Evolutionary conservation across 2,329 filamentous ascomycete genomes (phyloP), one percentile per base, ranked within the genome.

Genomic region (Didymellaceae sp.): DNA sequence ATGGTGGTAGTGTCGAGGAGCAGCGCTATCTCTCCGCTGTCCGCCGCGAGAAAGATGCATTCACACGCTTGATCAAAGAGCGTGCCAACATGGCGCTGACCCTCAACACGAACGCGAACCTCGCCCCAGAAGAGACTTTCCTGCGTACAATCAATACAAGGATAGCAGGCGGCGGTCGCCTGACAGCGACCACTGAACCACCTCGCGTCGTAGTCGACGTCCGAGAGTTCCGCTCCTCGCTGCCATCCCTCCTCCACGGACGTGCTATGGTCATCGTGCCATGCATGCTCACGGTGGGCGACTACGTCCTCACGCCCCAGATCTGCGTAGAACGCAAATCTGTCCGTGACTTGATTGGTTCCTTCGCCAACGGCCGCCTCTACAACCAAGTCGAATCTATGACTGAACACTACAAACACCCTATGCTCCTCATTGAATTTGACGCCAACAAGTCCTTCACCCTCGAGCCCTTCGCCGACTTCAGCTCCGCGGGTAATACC

Each of bases 401-500:
- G 93, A 88, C 95, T 52, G 86, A 90, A 70, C 87, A 97, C 76
- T 99, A 99, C 82, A 88, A 88, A 67, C 86, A 76, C 59, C 88
- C 91, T 0, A 90, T 97, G 84, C 85, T 99, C 6, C 84, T 99
- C 34, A 97, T 99, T 67, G 94, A 99, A 74, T 99, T 99, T 72
- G 92, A 97, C 71, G 89, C 96, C 70, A 93, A 96, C 77, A 97
- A 96, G 73, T 93, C 90, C 4, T 99, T 99, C 74, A 97, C 92
- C 0, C 86, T 99, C 13, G 94, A 81, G 44, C 78, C 78, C 0
- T 81, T 81, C 52, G 74, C 77, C 1, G 79, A 81, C 53, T 70
- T 79, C 34, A 61, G 56, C 10, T 58, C 55, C 1, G 48, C 62
- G 4, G 67, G 84, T n/a, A 84, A 81, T 45, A 72, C 86, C 8